These are phyloP conservation scores for Excoecaria agallocha DNA, from an alignment of 345 rosid species.

Conservation along the genomic window DNA sequence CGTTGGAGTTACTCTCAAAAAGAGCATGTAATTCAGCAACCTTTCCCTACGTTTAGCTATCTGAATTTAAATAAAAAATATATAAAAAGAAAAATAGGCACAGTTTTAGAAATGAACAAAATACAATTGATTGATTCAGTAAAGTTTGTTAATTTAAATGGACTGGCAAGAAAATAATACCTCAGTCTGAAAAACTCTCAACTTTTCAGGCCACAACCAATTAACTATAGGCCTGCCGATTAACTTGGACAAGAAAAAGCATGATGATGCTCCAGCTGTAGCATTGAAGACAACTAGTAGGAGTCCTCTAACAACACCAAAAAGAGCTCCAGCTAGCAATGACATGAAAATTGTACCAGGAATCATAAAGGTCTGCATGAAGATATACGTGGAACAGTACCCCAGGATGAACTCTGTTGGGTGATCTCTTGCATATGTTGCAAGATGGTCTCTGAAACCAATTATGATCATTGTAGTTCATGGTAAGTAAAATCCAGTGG, in stretches of 20 bases:
- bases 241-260: slow-evolving; percentile 86
- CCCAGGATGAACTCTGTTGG: slow-evolving; percentile 85
- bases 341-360: slow-evolving; percentile 99
- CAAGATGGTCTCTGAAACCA: slow-evolving; percentile 72
- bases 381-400: slow-evolving; percentile 91
- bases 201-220: slow-evolving; percentile 98
- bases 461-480: slow-evolving; percentile 10
- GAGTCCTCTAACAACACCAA: slow-evolving; percentile 83
- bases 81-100: neutral
- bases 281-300: slow-evolving; percentile 88
- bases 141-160: slow-evolving; percentile 1
- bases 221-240: slow-evolving; percentile 86
- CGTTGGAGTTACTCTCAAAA: slow-evolving; percentile 90
- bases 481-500: slow-evolving; percentile 4
- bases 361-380: slow-evolving; percentile 99
- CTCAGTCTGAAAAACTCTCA: slow-evolving; percentile 94
- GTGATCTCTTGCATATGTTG: slow-evolving; percentile 66
- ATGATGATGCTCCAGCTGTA: slow-evolving; percentile 90
- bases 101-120: neutral
- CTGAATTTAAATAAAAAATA: slow-evolving; percentile 36
- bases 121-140: neutral
- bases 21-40: slow-evolving; percentile 94
- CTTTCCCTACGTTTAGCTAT: slow-evolving; percentile 85
- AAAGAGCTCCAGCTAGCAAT: slow-evolving; percentile 94
- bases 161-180: slow-evolving; percentile 31